A percentile compares a stretch with the other conserved stretches of the same genome.
phyloP scores from a whole-genome alignment of 208 protist genomes.

The Naegleria gruberi region DNA sequence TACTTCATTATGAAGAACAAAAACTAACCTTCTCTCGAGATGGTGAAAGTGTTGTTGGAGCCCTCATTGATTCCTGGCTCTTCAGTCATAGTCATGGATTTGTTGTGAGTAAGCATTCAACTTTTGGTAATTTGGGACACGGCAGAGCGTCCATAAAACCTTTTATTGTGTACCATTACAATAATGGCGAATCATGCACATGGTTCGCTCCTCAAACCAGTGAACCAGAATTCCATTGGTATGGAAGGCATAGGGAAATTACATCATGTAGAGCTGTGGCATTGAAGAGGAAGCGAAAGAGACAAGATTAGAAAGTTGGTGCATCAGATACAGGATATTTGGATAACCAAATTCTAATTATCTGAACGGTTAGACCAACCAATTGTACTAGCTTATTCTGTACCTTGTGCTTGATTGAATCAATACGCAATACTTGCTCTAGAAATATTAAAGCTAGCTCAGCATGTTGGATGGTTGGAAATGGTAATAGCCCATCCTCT shows the following conservation, averaged over 20 bases:
- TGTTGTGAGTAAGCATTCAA: neutral
- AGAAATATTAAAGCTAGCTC: too few species aligned
- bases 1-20: neutral
- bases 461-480: too few species aligned
- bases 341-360: too few species aligned
- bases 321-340: too few species aligned
- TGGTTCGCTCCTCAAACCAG: neutral
- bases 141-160: neutral
- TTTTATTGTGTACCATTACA: neutral
- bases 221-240: slow-evolving; percentile 7
- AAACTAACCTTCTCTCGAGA: neutral
- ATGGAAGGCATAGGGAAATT: neutral
- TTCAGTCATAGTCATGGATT: neutral
- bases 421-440: too few species aligned
- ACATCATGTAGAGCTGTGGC: neutral
- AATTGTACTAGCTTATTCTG: too few species aligned
- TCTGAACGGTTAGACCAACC: too few species aligned
- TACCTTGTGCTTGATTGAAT: too few species aligned
- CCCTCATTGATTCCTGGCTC: neutral
- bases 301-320: too few species aligned
- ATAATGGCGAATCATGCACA: neutral
- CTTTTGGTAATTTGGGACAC: neutral
- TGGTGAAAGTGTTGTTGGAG: neutral
- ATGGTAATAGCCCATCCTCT: too few species aligned
- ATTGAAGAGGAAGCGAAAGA: neutral